Percentiles rank a stretch among this genome's conserved stretches.
phyloP scores from a whole-genome alignment of 345 rosid genomes.

The Salix purpurea region DNA sequence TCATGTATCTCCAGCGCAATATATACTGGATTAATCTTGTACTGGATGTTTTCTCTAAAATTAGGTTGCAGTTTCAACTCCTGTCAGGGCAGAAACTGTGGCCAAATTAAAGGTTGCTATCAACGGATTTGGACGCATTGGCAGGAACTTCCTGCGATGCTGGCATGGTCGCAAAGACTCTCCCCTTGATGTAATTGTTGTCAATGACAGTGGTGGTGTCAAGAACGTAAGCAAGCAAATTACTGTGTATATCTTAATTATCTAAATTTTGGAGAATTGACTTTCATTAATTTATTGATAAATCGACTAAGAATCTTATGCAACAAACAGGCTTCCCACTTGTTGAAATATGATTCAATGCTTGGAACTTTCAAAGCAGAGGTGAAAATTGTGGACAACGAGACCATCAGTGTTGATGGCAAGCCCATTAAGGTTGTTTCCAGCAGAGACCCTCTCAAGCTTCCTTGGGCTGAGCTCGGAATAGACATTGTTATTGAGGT shows the following conservation, averaged over 20 bases:
- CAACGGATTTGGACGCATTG: slow-evolving; percentile 96
- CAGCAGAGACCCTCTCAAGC: slow-evolving; percentile 90
- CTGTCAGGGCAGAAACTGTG: slow-evolving; percentile 58
- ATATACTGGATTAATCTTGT: not conserved
- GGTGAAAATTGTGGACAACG: slow-evolving; percentile 71
- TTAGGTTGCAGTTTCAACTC: slow-evolving; percentile 46
- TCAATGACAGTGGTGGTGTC: slow-evolving; percentile 99
- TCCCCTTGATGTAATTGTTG: slow-evolving; percentile 83
- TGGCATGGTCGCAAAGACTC: slow-evolving; percentile 97
- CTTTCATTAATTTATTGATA: not conserved
- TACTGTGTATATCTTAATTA: not conserved
- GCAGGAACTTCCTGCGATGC: slow-evolving; percentile 95
- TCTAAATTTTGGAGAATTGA: not conserved
- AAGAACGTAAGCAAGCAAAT: slow-evolving; percentile 58
- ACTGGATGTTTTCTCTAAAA: not conserved
- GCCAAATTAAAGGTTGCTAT: slow-evolving; percentile 95
- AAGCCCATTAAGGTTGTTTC: slow-evolving; percentile 83
- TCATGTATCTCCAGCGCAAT: no score
- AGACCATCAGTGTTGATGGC: slow-evolving; percentile 87
- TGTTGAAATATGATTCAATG: slow-evolving; percentile 92
- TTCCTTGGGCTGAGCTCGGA: slow-evolving; percentile 97
- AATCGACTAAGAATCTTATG: not conserved
- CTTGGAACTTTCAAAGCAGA: slow-evolving; percentile 95
- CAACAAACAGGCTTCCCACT: slow-evolving; percentile 76
- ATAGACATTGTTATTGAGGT: slow-evolving; percentile 99